These are phyloP conservation scores for Neohortaea acidophila DNA, from an alignment of 495 filamentous ascomycete species.

Conservation along the genomic window DNA sequence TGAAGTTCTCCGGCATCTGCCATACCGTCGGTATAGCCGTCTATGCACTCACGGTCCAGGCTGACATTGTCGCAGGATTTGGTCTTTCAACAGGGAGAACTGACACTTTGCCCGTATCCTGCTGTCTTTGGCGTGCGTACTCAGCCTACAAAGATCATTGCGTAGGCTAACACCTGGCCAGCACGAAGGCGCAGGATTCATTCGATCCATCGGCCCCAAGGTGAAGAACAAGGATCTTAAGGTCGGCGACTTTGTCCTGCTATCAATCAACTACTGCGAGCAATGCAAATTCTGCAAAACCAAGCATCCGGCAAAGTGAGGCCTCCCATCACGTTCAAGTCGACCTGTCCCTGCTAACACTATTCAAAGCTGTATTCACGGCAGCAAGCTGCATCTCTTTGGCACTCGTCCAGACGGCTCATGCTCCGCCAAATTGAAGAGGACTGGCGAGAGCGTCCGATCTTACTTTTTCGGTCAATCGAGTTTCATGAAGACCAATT, in stretches of 20 bases:
- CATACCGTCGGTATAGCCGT: constrained; percentile 8
- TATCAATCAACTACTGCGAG: constrained; percentile 25
- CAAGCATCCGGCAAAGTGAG: constrained; percentile 19
- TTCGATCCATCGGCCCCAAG: constrained; percentile 12
- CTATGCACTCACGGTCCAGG: constrained; percentile 1
- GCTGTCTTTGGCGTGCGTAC: constrained; percentile 17
- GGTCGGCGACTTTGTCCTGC: constrained; percentile 20
- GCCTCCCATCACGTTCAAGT: no score
- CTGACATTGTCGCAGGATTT: constrained; percentile 4
- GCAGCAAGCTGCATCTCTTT: constrained; percentile 7
- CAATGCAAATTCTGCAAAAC: constrained; percentile 22
- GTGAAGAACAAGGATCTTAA: constrained; percentile 9
- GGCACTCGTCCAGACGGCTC: constrained; percentile 1
- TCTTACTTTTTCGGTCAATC: constrained; percentile 22
- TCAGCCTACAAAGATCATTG: neutral
- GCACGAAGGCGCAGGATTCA: constrained; percentile 16
- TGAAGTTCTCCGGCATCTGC: constrained; percentile 19
- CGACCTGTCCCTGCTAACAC: no score
- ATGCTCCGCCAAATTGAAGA: constrained; percentile 1
- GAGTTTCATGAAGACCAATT: constrained; percentile 11
- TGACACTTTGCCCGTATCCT: constrained; percentile 11
- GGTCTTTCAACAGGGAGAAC: constrained; percentile 9
- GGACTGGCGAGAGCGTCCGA: constrained; percentile 2
- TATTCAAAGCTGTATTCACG: constrained; percentile 12
- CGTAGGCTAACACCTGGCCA: no score